phyloP scores from a whole-genome alignment of 1,284 basidiomycete genomes.

The Cutaneotrichosporon sp. region DNA sequence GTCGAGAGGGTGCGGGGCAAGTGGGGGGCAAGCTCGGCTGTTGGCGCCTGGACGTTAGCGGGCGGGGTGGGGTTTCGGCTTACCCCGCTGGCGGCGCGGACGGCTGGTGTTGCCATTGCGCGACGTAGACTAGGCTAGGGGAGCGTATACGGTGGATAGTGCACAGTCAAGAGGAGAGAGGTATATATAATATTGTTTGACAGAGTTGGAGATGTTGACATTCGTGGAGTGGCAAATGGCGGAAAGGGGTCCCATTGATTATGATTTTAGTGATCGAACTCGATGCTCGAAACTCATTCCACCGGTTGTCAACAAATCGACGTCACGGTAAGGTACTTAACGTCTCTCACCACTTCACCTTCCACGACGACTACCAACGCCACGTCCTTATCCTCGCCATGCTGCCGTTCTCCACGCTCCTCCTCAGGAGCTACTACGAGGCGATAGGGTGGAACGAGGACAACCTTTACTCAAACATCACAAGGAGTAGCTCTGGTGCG shows the following conservation, averaged over 20 bases:
- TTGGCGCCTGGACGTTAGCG: neutral
- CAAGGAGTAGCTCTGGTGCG: constrained; percentile 75
- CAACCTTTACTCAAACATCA: constrained; percentile 85
- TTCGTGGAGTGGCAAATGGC: neutral
- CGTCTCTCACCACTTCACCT: neutral
- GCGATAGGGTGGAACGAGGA: constrained; percentile 95
- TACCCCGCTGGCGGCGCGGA: constrained; percentile 22
- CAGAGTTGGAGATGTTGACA: neutral
- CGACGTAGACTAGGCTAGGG: too few relatives aligned
- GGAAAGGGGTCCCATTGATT: too few relatives aligned
- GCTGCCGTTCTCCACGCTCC: constrained; percentile 68
- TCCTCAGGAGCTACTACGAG: constrained; percentile 81
- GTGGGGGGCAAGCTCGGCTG: constrained; percentile 18
- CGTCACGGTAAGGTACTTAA: neutral
- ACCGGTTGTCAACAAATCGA: constrained; percentile 7
- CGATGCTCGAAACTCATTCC: too few relatives aligned
- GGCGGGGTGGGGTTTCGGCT: neutral
- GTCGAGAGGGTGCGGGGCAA: constrained; percentile 12
- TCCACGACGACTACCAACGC: too few relatives aligned
- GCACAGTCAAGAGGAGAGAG: too few relatives aligned
- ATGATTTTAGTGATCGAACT: too few relatives aligned
- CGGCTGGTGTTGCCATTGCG: constrained; percentile 22
- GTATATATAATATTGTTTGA: too few relatives aligned
- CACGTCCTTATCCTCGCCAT: constrained; percentile 14
- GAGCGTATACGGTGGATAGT: neutral